phyloP scores from a whole-genome alignment of 352 stramenopile species.

The Pythium brachiatum region DNA sequence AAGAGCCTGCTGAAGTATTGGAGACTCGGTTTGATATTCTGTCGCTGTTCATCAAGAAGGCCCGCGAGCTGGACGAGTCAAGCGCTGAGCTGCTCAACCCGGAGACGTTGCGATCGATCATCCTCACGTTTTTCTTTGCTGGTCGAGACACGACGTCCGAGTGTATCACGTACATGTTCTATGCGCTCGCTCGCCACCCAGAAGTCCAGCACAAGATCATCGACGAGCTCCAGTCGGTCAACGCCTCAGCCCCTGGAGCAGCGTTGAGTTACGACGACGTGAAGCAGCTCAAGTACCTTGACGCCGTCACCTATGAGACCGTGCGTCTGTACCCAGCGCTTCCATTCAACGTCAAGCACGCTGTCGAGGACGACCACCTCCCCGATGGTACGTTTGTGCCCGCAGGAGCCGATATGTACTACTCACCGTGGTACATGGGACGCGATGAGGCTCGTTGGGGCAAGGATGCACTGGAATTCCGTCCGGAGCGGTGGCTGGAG shows the following conservation, averaged over 20 bases:
- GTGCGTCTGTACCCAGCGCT: conserved; percentile 76
- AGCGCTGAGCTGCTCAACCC: conserved; percentile 23
- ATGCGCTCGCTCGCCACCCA: conserved; percentile 59
- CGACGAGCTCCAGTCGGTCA: conserved; percentile 36
- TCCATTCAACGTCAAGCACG: conserved; percentile 70
- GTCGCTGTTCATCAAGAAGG: conserved; percentile 56
- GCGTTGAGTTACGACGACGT: conserved; percentile 52
- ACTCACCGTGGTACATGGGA: conserved; percentile 78
- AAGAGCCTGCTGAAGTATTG: conserved; percentile 33
- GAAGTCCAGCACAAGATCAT: conserved; percentile 53
- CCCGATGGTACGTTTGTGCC: conserved; percentile 73
- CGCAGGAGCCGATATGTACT: conserved; percentile 58
- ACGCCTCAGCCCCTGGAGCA: background rate
- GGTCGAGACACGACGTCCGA: conserved; percentile 79
- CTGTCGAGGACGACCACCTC: conserved; percentile 56
- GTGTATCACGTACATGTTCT: conserved; percentile 77
- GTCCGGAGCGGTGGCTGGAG: conserved; percentile 70
- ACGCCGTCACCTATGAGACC: conserved; percentile 67
- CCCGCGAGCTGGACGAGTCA: conserved; percentile 39
- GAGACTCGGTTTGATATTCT: conserved; percentile 41
- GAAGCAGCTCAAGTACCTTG: conserved; percentile 62
- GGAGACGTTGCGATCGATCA: conserved; percentile 53
- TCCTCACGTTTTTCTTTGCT: conserved; percentile 83
- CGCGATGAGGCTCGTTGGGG: conserved; percentile 52
- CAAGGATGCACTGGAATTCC: conserved; percentile 45